Evolutionary conservation across 2,329 filamentous ascomycete genomes (phyloP).

Genomic region (Fusarium sp.): DNA sequence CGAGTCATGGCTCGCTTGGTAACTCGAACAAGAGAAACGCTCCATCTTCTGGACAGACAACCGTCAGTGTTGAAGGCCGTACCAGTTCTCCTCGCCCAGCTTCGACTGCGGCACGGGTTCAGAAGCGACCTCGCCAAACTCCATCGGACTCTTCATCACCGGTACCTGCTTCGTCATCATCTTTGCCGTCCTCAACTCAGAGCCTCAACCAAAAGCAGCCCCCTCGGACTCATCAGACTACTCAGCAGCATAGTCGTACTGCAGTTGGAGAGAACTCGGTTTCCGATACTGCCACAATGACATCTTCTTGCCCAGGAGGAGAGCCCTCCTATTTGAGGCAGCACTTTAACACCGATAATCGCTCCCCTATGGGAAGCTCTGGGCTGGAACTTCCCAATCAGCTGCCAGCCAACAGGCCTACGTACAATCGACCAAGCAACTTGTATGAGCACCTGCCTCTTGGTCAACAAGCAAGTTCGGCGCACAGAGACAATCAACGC

Average conservation of each 20-base stretch:
- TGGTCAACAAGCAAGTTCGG: not conserved
- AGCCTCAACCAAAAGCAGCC: not conserved
- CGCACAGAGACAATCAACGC: constrained; percentile 11
- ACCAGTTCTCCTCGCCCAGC: not conserved
- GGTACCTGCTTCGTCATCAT: not conserved
- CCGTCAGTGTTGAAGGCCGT: not conserved
- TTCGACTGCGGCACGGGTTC: not conserved
- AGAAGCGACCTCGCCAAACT: constrained; percentile 19
- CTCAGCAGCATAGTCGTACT: not conserved
- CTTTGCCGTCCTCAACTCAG: not conserved
- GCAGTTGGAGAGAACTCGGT: not conserved
- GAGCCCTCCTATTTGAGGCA: constrained; percentile 6
- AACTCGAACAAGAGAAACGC: constrained; percentile 10
- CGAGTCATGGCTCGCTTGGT: not conserved
- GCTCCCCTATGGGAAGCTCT: constrained; percentile 3
- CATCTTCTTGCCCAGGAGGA: constrained; percentile 6
- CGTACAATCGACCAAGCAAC: not conserved
- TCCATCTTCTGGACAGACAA: constrained; percentile 14
- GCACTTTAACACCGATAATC: constrained; percentile 1
- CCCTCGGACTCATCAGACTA: not conserved
- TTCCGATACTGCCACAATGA: constrained; percentile 6
- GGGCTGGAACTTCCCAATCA: not conserved
- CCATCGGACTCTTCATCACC: not conserved
- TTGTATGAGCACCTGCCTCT: constrained; percentile 17
- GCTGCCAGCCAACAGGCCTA: not conserved